These are phyloP conservation scores for Xylaria sp. DNA, from an alignment of 2,329 filamentous ascomycete species.

Conservation along the genomic window DNA sequence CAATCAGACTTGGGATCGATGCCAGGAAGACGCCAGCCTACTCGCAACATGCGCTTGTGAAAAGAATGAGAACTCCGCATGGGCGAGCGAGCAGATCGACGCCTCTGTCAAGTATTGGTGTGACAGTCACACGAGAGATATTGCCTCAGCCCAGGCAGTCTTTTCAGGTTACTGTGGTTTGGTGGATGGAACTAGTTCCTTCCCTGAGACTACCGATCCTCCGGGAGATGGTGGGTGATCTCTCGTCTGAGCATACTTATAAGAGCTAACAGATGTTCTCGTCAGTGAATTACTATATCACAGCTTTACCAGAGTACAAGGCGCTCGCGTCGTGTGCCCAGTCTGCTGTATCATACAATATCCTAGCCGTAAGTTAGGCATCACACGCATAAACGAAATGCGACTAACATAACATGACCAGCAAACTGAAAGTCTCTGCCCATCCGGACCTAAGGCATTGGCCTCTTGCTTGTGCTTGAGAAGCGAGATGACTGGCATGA, in stretches of 20 bases:
- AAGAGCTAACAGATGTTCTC: constrained; percentile 6
- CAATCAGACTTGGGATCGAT: constrained; percentile 43
- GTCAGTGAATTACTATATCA: constrained; percentile 60
- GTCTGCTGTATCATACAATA: constrained; percentile 49
- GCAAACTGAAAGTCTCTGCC: constrained; percentile 51
- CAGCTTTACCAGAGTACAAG: constrained; percentile 54
- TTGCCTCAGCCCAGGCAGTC: constrained; percentile 55
- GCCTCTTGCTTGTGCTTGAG: constrained; percentile 61
- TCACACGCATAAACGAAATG: background rate
- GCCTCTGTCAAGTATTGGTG: constrained; percentile 52
- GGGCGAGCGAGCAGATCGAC: constrained; percentile 51
- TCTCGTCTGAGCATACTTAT: background rate
- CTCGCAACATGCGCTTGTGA: constrained; percentile 59
- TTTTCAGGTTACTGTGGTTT: constrained; percentile 60
- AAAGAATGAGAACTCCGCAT: constrained; percentile 55
- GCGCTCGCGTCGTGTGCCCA: constrained; percentile 53
- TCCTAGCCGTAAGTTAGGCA: constrained; percentile 46
- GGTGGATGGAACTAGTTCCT: constrained; percentile 54
- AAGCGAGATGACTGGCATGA: constrained; percentile 49
- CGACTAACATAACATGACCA: constrained; percentile 28
- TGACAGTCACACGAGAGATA: constrained; percentile 52
- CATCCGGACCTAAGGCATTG: constrained; percentile 52
- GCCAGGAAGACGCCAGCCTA: constrained; percentile 47
- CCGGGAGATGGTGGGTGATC: constrained; percentile 56
- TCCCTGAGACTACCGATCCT: constrained; percentile 52